Evolutionary conservation across 441 rosid species (phyloP), one percentile per base, ranked within the genome.

Genomic region (Eruca vesicaria): DNA sequence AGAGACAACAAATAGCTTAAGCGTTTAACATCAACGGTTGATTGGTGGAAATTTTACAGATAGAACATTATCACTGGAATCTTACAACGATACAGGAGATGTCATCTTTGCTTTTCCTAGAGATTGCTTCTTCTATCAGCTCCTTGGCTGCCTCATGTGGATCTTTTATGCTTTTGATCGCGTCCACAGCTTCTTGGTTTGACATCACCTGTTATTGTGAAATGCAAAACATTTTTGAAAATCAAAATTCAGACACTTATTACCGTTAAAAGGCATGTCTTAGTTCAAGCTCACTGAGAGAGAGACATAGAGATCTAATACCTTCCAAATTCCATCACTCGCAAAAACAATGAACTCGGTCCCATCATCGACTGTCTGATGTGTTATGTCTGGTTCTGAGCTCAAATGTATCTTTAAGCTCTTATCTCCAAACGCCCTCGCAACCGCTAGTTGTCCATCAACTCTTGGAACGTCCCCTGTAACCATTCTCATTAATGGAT

Each of bases 271-370:
- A 23, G 19, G 11, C 7, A 23, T 5, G 28, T 19, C 28, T 53
- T 19, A 18, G 2, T 45, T 15, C 60, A 55, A 55, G 31, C 6
- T 10, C 31, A 55, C 31, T 55, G 31, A 55, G 26, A 19, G 57
- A 52, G 57, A 41, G 10, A 52, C 23, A 9, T 2, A 50, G 59
- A 20, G 58, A 52, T 9, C 14, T 53, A 26, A 4, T 28, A 58
- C 96, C 89, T 89, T 90, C 94, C 94, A 89, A 53, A 90, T 83
- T n/a, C 97, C 94, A 79, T 90, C 97, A 35, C 94, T 90, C 4
- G 97, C 94, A 10, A 89, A 86, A 43, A 90, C 76, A 5, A 85
- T 43, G 76, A 89, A 87, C 67, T 89, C 90, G 1, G 81, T 72
- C 14, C 74, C 81, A 53, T 80, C 88, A 70, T 76, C 84, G 23